A percentile compares a stretch with the other conserved stretches of the same genome.
Evolutionary conservation across 1,284 basidiomycete species (phyloP).

Genomic region (Afroboletus lepidellus): DNA sequence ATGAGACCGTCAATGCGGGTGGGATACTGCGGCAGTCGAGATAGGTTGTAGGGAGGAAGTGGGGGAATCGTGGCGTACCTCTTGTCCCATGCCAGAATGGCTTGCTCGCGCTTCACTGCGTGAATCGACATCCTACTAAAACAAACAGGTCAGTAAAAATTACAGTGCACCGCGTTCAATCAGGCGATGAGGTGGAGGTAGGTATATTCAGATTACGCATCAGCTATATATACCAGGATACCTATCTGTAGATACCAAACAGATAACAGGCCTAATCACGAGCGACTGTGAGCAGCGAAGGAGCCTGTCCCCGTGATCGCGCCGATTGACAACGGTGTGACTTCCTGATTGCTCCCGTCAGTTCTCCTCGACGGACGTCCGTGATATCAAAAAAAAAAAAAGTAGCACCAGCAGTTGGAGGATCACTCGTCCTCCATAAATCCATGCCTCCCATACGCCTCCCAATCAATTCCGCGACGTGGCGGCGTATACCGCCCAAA

Average conservation of each 20-base stretch:
- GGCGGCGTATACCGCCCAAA: slow-evolving; percentile 29
- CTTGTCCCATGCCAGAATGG: slow-evolving; percentile 50
- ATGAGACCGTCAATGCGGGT: slow-evolving; percentile 47
- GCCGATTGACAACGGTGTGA: neutral
- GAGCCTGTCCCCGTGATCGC: neutral
- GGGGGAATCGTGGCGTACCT: slow-evolving; percentile 37
- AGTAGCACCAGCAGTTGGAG: too few relatives aligned
- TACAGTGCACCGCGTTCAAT: neutral
- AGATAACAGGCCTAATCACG: neutral
- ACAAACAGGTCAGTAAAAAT: neutral
- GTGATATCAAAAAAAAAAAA: neutral
- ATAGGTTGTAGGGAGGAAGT: neutral
- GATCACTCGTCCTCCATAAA: neutral
- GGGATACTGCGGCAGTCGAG: slow-evolving; percentile 40
- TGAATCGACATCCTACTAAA: neutral
- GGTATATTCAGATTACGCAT: slow-evolving; percentile 16
- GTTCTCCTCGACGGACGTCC: too few relatives aligned
- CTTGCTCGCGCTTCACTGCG: slow-evolving; percentile 40
- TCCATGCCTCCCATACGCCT: slow-evolving; percentile 10
- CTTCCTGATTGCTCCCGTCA: neutral
- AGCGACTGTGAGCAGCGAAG: neutral
- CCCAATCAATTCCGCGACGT: slow-evolving; percentile 24
- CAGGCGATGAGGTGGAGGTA: neutral
- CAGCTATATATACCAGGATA: slow-evolving; percentile 16
- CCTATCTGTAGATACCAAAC: slow-evolving; percentile 1